These are phyloP conservation scores for Cordyceps fumosorosea DNA, from an alignment of 2,329 filamentous ascomycete species.

Conservation along the genomic window DNA sequence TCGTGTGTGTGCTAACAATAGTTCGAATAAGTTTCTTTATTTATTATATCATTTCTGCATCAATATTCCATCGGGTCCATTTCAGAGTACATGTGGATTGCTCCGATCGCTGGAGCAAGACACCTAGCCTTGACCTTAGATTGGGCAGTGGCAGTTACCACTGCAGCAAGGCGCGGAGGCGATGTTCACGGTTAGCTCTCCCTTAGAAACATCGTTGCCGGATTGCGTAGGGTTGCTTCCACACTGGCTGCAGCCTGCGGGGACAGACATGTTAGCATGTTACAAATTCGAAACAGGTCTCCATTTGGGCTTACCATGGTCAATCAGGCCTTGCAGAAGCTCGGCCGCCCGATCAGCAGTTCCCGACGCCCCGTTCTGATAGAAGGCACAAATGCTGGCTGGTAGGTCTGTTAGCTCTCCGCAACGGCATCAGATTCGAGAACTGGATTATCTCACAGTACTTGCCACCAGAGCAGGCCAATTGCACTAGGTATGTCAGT, in stretches of 20 bases:
- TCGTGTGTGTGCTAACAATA: background rate
- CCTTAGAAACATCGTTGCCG: conserved; percentile 17
- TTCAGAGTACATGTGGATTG: background rate
- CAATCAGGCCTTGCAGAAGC: conserved; percentile 14
- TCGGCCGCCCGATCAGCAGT: conserved; percentile 14
- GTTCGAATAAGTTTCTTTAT: background rate
- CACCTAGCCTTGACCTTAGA: background rate
- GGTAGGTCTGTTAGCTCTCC: background rate
- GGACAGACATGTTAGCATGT: background rate
- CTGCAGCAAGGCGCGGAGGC: conserved; percentile 16
- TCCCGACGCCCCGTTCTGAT: conserved; percentile 16
- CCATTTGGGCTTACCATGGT: conserved; percentile 8
- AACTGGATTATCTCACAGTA: background rate
- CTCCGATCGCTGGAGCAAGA: background rate
- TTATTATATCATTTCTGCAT: background rate
- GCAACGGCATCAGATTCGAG: background rate
- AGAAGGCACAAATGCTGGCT: conserved; percentile 16
- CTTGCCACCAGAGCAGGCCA: conserved; percentile 16
- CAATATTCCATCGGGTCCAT: background rate
- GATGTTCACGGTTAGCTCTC: conserved; percentile 17
- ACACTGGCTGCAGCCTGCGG: conserved; percentile 15
- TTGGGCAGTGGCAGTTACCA: conserved; percentile 15
- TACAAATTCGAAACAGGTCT: background rate
- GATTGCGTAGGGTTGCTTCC: conserved; percentile 16
- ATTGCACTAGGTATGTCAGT: conserved; percentile 12